A percentile compares a stretch with the other conserved stretches of the same genome.
Conservation (phyloP, 2,329 filamentous ascomycete genomes). For the Monosporascus sp. region DNA sequence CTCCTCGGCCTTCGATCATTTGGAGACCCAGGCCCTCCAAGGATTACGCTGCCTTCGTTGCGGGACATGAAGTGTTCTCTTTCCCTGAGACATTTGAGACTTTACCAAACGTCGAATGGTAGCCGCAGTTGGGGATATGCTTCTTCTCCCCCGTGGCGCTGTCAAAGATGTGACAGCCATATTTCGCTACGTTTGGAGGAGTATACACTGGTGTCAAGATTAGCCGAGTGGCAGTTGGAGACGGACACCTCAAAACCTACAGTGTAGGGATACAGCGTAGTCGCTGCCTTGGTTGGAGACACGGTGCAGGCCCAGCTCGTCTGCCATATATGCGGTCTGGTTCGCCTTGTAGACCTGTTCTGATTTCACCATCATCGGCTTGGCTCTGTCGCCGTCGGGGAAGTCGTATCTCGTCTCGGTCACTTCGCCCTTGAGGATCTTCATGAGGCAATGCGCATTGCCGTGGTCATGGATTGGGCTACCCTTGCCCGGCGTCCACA, state of each 20-base stretch:
- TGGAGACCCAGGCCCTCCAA: too few relatives aligned
- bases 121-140: slow-evolving; percentile 65
- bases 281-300: slow-evolving; percentile 71
- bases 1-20: not conserved
- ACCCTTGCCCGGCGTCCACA: slow-evolving; percentile 80
- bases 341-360: slow-evolving; percentile 65
- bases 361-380: slow-evolving; percentile 58
- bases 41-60: not conserved
- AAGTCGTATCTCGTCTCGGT: slow-evolving; percentile 79
- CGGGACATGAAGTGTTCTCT: not conserved
- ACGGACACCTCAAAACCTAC: slow-evolving; percentile 33
- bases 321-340: slow-evolving; percentile 84
- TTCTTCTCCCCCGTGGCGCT: slow-evolving; percentile 67
- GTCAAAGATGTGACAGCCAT: slow-evolving; percentile 79
- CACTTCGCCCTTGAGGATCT: slow-evolving; percentile 71
- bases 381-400: slow-evolving; percentile 48
- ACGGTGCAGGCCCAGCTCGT: slow-evolving; percentile 80
- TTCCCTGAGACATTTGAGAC: slow-evolving; percentile 41
- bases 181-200: slow-evolving; percentile 79
- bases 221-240: slow-evolving; percentile 16
- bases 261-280: slow-evolving; percentile 78
- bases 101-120: slow-evolving; percentile 61
- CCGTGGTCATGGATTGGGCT: slow-evolving; percentile 86
- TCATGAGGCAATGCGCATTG: slow-evolving; percentile 91
- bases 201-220: slow-evolving; percentile 58